Evolutionary conservation across 257 asterid species (phyloP).

Genomic region (Schizonepeta tenuifolia): DNA sequence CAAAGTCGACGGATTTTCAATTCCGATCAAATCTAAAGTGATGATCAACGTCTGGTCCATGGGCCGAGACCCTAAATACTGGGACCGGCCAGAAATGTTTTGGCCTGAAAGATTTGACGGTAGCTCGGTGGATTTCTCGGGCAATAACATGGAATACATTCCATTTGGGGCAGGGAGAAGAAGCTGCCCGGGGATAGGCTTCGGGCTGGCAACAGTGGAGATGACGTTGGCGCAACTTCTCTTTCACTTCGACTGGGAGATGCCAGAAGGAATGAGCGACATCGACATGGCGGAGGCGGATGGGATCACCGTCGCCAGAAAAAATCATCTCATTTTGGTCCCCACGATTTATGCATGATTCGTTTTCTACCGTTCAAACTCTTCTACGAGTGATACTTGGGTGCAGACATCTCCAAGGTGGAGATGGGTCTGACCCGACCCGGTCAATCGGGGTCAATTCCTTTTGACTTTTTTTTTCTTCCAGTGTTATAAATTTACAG

Average conservation of each 20-base stretch:
- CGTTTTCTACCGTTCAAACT: too few species aligned
- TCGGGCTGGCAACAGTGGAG: constrained; percentile 33
- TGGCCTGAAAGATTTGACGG: constrained; percentile 37
- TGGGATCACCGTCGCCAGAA: constrained; percentile 33
- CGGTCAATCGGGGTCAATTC: too few species aligned
- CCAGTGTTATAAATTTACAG: too few species aligned
- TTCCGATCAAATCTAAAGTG: constrained; percentile 36
- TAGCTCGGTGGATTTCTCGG: constrained; percentile 30
- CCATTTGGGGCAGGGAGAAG: constrained; percentile 47
- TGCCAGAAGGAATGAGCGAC: constrained; percentile 24
- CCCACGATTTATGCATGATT: neutral
- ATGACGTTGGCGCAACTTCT: constrained; percentile 36
- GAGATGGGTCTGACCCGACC: too few species aligned
- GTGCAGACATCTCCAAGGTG: too few species aligned
- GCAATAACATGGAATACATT: constrained; percentile 30
- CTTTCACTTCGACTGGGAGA: constrained; percentile 40
- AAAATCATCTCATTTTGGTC: constrained; percentile 3
- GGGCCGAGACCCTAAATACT: constrained; percentile 41
- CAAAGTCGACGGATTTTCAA: constrained; percentile 31
- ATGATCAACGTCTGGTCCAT: constrained; percentile 38
- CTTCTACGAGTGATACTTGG: too few species aligned
- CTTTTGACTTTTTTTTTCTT: too few species aligned
- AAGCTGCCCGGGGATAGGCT: constrained; percentile 38
- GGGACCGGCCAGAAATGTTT: constrained; percentile 37
- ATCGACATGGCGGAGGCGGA: constrained; percentile 35